These are phyloP conservation scores for Colletotrichum viniferum DNA, from an alignment of 2,329 filamentous ascomycete genomes.

Conservation along the genomic window DNA sequence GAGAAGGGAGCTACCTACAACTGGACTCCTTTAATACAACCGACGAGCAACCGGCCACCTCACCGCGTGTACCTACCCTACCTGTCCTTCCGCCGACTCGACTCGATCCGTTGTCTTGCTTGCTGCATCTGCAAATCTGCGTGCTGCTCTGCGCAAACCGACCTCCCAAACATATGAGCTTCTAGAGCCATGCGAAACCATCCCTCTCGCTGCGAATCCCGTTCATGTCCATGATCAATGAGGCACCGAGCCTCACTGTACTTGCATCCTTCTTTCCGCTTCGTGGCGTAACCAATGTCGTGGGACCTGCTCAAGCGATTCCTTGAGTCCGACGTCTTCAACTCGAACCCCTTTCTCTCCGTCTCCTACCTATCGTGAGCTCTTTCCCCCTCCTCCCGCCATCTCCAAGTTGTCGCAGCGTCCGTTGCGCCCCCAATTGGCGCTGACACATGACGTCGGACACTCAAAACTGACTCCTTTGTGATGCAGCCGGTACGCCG, in stretches of 20 bases:
- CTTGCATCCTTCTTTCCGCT: conserved; percentile 28
- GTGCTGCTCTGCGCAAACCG: neutral
- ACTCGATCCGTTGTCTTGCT: neutral
- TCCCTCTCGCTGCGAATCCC: conserved; percentile 23
- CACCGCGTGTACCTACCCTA: neutral
- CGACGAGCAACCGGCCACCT: neutral
- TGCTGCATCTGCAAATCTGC: conserved; percentile 8
- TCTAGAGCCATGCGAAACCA: conserved; percentile 29
- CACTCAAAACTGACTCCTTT: conserved; percentile 1
- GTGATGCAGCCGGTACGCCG: conserved; percentile 74
- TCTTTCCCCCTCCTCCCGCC: conserved; percentile 19
- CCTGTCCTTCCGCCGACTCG: neutral
- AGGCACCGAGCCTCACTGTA: conserved; percentile 37
- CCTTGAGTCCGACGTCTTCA: conserved; percentile 93
- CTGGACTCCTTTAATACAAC: neutral
- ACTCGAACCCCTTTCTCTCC: conserved; percentile 85
- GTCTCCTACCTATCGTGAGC: conserved; percentile 88
- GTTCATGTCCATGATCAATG: conserved; percentile 39
- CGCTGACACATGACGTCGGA: neutral
- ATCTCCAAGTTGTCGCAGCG: neutral
- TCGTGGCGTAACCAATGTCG: conserved; percentile 61
- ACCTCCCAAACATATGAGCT: neutral
- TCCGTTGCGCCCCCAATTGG: neutral
- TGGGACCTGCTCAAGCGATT: conserved; percentile 90
- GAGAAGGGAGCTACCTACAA: conserved; percentile 10